Base-by-base conservation (phyloP, 257 asterid genomes). In the Lycium ferocissimum region DNA sequence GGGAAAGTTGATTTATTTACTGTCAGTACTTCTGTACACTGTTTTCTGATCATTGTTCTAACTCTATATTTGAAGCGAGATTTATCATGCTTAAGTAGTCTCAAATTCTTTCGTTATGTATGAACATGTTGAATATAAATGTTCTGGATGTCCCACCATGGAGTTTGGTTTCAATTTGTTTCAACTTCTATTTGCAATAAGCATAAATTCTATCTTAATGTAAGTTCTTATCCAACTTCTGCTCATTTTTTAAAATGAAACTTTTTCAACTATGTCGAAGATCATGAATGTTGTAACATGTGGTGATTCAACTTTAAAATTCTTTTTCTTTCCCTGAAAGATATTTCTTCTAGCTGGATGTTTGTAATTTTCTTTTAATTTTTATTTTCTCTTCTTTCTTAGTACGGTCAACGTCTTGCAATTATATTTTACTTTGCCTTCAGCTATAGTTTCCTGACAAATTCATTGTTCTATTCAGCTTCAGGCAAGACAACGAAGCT, bases 401-500 rank as follows among this genome's bases (percentile, higher is more conserved):
- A 14, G 10, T 66, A 66, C 13, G 47, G 73, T 66, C n/a, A 35
- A 33, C 7, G 73, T 33, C 26, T 78, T 78, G 14, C 51, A 7
- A 8, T 53, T 78, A 22, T 33, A 15, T 35, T 66, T 9, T 78
- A 26, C 61, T 47, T 22, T 12, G 61, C 61, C 43, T 20, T 75
- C 61, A 20, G 20, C 35, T 47, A 6, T 18, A 26, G 35, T 20
- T 37, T 37, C 72, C 53, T 83, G 56, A 62, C 85, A 49, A 45
- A 82, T 62, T 79, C 62, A 22, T 84, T 51, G 75, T 71, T 66
- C 84, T 79, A 81, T 89, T 61, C 92, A 95, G 98, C 94, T 70
- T 92, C 97, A 63, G 89, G 94, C 71, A 95, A 90, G 90, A 89
- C 90, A 66, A 66, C 94, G n/a, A 95, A 91, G 91, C 91, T 87